A percentile compares a stretch with the other conserved stretches of the same genome.
These are phyloP conservation scores for Cyclaneusma minus DNA, from an alignment of 2,329 filamentous ascomycete genomes.

Conservation along the genomic window DNA sequence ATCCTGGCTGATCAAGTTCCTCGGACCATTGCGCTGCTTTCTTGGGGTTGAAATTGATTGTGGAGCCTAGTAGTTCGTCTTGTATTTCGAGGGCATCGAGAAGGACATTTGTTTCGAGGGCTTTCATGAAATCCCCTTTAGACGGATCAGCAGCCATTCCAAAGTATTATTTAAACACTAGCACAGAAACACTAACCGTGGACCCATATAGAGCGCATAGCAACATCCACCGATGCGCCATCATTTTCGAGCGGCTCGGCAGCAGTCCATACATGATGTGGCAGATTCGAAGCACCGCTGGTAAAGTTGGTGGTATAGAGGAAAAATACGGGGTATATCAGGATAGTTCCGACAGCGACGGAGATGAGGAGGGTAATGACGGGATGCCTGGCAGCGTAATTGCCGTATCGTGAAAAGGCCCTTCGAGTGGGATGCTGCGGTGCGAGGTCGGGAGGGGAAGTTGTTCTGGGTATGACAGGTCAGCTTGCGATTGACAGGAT, in stretches of 20 bases:
- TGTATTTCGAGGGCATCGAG: constrained; percentile 54
- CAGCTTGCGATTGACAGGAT: constrained; percentile 3
- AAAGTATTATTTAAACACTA: background rate
- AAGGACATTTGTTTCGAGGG: constrained; percentile 49
- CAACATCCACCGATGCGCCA: constrained; percentile 46
- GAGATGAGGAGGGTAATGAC: constrained; percentile 59
- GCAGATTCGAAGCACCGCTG: constrained; percentile 55
- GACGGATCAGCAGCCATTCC: constrained; percentile 5
- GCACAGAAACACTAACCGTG: constrained; percentile 48
- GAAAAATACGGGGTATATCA: constrained; percentile 63
- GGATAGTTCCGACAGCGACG: constrained; percentile 51
- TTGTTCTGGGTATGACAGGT: constrained; percentile 37
- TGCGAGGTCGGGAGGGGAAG: constrained; percentile 52
- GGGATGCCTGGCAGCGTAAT: constrained; percentile 57
- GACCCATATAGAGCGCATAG: constrained; percentile 70
- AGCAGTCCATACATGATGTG: constrained; percentile 70
- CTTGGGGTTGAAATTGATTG: constrained; percentile 36
- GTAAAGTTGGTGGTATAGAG: constrained; percentile 58
- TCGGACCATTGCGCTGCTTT: constrained; percentile 17
- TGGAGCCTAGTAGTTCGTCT: constrained; percentile 48
- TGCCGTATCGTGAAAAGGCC: constrained; percentile 53
- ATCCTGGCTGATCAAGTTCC: constrained; percentile 15
- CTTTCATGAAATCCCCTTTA: constrained; percentile 53
- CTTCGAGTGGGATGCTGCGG: constrained; percentile 49
- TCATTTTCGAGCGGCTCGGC: constrained; percentile 45